These are phyloP conservation scores for Cladosporium sphaerospermum DNA, from an alignment of 2,329 filamentous ascomycete species.

Conservation along the genomic window DNA sequence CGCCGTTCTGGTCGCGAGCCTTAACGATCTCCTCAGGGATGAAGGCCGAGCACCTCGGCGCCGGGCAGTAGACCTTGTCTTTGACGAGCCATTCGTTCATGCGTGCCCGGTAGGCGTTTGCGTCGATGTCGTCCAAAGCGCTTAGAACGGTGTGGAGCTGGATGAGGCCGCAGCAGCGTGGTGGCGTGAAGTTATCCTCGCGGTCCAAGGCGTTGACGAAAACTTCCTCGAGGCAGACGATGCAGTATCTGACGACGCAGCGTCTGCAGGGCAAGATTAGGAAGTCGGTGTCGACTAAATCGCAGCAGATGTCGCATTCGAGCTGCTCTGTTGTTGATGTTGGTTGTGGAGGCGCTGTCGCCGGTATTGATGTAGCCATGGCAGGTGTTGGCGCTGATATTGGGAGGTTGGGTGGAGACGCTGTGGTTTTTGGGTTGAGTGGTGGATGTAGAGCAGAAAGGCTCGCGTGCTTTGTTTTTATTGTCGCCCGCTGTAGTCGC, in stretches of 20 bases:
- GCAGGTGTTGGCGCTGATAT: too few species aligned
- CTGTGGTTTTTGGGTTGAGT: too few species aligned
- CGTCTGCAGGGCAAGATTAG: constrained; percentile 28
- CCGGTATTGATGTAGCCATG: too few species aligned
- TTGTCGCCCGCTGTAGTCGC: too few species aligned
- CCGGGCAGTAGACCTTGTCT: constrained; percentile 45
- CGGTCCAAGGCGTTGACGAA: constrained; percentile 35
- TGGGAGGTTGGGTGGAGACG: too few species aligned
- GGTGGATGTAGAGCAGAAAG: too few species aligned
- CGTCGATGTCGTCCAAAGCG: constrained; percentile 32
- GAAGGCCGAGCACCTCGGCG: constrained; percentile 44
- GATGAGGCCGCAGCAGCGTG: constrained; percentile 40
- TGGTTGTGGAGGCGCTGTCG: too few species aligned
- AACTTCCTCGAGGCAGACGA: constrained; percentile 34
- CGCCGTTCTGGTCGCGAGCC: constrained; percentile 8
- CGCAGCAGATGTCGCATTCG: constrained; percentile 24
- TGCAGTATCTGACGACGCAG: constrained; percentile 31
- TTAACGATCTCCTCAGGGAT: constrained; percentile 29
- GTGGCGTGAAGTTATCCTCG: constrained; percentile 39
- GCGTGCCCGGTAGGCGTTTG: constrained; percentile 35
- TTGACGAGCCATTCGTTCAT: constrained; percentile 44
- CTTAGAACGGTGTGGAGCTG: constrained; percentile 36
- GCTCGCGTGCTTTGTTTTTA: too few species aligned
- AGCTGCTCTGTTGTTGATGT: not conserved
- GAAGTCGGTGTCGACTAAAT: constrained; percentile 6